Conservation (phyloP, 306 rosid genomes). For the Fragaria ananassa region DNA sequence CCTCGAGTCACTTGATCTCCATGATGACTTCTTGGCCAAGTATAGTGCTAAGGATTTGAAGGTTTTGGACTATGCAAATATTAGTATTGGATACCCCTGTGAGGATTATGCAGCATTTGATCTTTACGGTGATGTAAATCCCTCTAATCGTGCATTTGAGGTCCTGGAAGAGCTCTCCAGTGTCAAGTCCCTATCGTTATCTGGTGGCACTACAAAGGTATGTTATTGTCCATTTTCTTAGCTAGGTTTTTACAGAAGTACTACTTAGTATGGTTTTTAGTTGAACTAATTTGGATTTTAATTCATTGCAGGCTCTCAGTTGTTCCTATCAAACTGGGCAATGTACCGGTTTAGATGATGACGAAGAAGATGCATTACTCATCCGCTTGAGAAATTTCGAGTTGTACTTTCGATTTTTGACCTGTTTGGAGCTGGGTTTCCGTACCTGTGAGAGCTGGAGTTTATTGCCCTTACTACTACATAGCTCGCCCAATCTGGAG, state of each 20-base stretch:
- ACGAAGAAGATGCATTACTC: not conserved
- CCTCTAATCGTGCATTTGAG: not conserved
- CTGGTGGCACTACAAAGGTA: constrained; percentile 1
- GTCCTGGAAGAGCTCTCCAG: constrained; percentile 3
- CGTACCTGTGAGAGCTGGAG: constrained; percentile 12
- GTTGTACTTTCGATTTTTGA: not conserved
- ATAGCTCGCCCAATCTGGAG: not conserved
- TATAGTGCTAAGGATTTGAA: not conserved
- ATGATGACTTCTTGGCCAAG: constrained; percentile 18
- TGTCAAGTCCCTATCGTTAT: constrained; percentile 2
- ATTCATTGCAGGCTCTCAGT: not conserved
- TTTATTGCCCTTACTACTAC: not conserved
- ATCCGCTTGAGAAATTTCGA: not conserved
- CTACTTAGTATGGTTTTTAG: not conserved
- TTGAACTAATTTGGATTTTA: not conserved
- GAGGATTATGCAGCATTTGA: constrained; percentile 3
- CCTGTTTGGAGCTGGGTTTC: constrained; percentile 5
- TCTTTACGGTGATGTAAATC: not conserved
- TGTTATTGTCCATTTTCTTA: not conserved
- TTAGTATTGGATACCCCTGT: not conserved
- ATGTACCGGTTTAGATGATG: not conserved
- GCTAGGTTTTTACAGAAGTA: not conserved
- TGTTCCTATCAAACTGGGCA: not conserved
- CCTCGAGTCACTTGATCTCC: not conserved
- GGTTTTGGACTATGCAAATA: constrained; percentile 6